Evolutionary conservation across 2,329 filamentous ascomycete genomes (phyloP).

Genomic region (Monosporascus sp.): DNA sequence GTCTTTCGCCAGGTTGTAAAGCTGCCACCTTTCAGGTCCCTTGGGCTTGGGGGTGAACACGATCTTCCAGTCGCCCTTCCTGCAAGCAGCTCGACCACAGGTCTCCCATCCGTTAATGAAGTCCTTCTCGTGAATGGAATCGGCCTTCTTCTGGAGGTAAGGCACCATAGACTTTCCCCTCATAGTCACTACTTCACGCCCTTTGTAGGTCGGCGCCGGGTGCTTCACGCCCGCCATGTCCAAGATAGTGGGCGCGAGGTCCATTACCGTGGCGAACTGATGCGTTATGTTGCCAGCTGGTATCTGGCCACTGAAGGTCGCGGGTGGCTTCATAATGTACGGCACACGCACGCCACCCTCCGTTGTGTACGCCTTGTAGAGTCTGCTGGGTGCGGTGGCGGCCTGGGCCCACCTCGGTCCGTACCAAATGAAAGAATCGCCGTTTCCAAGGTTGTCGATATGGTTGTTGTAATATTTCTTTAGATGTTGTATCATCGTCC

Average conservation of each 20-base stretch:
- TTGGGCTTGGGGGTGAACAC: constrained; percentile 44
- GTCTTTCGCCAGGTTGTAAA: constrained; percentile 40
- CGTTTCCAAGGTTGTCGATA: constrained; percentile 53
- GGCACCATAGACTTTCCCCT: constrained; percentile 30
- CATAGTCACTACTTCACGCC: constrained; percentile 28
- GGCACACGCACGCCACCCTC: constrained; percentile 48
- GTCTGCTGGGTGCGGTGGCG: constrained; percentile 29
- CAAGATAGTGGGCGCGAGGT: constrained; percentile 41
- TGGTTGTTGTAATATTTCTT: constrained; percentile 53
- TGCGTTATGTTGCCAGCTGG: constrained; percentile 35
- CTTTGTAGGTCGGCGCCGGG: constrained; percentile 43
- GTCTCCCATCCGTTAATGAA: constrained; percentile 33
- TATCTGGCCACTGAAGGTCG: constrained; percentile 17
- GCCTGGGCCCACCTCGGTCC: constrained; percentile 48
- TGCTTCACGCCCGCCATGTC: constrained; percentile 44
- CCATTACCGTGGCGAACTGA: constrained; percentile 48
- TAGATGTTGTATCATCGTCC: constrained; percentile 44
- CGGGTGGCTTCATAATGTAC: constrained; percentile 40
- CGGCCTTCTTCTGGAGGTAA: constrained; percentile 18
- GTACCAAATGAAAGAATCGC: constrained; percentile 55
- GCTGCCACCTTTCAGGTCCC: constrained; percentile 43
- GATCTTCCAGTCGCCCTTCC: constrained; percentile 32
- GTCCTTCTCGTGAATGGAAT: constrained; percentile 29
- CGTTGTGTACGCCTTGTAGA: constrained; percentile 38
- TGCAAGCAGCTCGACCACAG: constrained; percentile 27